Evolutionary conservation across 495 filamentous ascomycete species (phyloP).

Genomic region (Cercophora newfieldiana): DNA sequence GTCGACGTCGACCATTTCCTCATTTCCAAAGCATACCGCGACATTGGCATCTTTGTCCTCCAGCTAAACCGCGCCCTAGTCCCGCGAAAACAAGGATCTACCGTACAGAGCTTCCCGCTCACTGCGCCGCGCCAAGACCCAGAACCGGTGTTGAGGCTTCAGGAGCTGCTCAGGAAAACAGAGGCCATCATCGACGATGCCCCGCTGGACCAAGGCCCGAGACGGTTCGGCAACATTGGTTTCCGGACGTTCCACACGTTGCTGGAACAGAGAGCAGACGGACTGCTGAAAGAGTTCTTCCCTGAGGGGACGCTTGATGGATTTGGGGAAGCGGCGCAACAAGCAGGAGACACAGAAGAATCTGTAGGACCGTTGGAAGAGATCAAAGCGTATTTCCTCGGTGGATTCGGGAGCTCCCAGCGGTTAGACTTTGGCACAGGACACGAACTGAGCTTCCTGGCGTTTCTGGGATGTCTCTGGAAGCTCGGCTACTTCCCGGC

Average conservation of each 20-base stretch:
- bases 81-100: slow-evolving; percentile 49
- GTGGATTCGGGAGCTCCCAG: slow-evolving; percentile 84
- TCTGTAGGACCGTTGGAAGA: slow-evolving; percentile 48
- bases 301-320: slow-evolving; percentile 33
- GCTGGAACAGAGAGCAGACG: slow-evolving; percentile 57
- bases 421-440: slow-evolving; percentile 94
- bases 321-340: not conserved
- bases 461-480: slow-evolving; percentile 88
- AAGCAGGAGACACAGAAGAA: slow-evolving; percentile 8
- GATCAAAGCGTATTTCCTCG: slow-evolving; percentile 76
- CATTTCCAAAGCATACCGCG: slow-evolving; percentile 74
- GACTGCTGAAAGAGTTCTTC: slow-evolving; percentile 63
- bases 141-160: slow-evolving; percentile 61
- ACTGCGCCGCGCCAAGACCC: slow-evolving; percentile 27
- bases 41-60: slow-evolving; percentile 81
- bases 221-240: slow-evolving; percentile 87
- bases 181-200: slow-evolving; percentile 70
- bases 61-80: slow-evolving; percentile 90
- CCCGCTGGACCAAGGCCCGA: slow-evolving; percentile 79
- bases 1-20: slow-evolving; percentile 77
- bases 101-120: slow-evolving; percentile 51
- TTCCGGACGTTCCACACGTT: slow-evolving; percentile 81
- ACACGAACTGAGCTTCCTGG: slow-evolving; percentile 91
- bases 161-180: slow-evolving; percentile 59
- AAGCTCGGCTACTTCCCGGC: slow-evolving; percentile 72